Percentiles rank a stretch among this genome's conserved stretches.
Evolutionary conservation across 495 filamentous ascomycete genomes (phyloP).

Genomic region (Stereocaulon alpinum): DNA sequence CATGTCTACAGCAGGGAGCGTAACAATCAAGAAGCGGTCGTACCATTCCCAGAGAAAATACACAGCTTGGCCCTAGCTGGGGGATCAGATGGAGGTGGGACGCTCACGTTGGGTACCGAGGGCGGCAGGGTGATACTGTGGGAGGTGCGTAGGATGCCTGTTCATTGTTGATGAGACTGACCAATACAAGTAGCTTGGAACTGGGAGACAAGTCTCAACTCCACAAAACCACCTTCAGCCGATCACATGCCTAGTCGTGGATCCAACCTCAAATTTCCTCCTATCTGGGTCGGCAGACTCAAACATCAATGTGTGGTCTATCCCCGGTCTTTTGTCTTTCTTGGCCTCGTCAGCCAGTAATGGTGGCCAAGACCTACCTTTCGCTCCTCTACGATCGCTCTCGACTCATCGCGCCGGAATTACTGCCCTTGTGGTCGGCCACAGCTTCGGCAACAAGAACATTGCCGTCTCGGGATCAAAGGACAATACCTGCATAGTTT

Average conservation of each 20-base stretch:
- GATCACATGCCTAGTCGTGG: slow-evolving; percentile 63
- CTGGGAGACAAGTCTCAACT: slow-evolving; percentile 81
- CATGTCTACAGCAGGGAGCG: slow-evolving; percentile 81
- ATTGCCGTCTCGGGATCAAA: slow-evolving; percentile 68
- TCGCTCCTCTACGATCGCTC: slow-evolving; percentile 53
- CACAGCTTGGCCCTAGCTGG: slow-evolving; percentile 56
- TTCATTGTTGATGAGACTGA: slow-evolving; percentile 2
- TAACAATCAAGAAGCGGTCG: slow-evolving; percentile 73
- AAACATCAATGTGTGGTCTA: slow-evolving; percentile 80
- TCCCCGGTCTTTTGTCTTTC: slow-evolving; percentile 62
- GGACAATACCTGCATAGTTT: slow-evolving; percentile 74
- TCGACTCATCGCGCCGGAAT: slow-evolving; percentile 73
- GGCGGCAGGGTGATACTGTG: slow-evolving; percentile 80
- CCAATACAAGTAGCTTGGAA: slow-evolving; percentile 51
- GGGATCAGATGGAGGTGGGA: slow-evolving; percentile 46
- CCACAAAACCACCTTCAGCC: slow-evolving; percentile 77
- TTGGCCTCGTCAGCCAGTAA: slow-evolving; percentile 23
- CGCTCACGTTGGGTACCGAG: slow-evolving; percentile 75
- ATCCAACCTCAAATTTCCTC: slow-evolving; percentile 64
- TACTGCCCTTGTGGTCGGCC: slow-evolving; percentile 56
- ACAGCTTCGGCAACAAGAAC: slow-evolving; percentile 57
- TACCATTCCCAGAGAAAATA: slow-evolving; percentile 79
- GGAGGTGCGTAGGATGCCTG: slow-evolving; percentile 54
- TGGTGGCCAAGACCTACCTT: slow-evolving; percentile 32
- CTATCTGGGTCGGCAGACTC: slow-evolving; percentile 84